These are phyloP conservation scores for Sonneratia caseolaris DNA, from an alignment of 345 rosid genomes.

Conservation along the genomic window DNA sequence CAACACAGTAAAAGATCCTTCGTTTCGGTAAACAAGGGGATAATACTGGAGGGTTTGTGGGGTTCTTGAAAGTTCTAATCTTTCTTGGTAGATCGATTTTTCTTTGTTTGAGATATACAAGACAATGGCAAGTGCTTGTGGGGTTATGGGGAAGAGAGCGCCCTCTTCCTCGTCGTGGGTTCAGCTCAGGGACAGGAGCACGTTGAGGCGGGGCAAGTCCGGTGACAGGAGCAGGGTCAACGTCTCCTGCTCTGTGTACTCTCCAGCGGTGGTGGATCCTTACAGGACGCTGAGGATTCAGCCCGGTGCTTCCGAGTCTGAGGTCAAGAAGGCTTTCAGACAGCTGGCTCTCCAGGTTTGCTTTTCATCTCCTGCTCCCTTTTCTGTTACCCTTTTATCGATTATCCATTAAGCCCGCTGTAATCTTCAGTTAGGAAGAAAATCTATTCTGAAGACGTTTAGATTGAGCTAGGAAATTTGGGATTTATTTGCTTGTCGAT, in stretches of 20 bases:
- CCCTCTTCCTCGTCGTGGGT: constrained; percentile 6
- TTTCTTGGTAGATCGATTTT: background rate
- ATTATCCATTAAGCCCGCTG: background rate
- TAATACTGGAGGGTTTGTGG: background rate
- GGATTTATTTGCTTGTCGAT: background rate
- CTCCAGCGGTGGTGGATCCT: constrained; percentile 54
- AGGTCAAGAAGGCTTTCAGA: constrained; percentile 86
- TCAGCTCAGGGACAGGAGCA: constrained; percentile 4
- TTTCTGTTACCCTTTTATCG: background rate
- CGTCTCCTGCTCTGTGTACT: constrained; percentile 24
- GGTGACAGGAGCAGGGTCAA: constrained; percentile 9
- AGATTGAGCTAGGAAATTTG: background rate
- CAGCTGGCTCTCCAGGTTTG: constrained; percentile 76
- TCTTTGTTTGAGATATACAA: background rate
- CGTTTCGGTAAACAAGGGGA: background rate
- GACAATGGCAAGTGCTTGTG: constrained; percentile 13
- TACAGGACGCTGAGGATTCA: constrained; percentile 67
- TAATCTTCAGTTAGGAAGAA: background rate
- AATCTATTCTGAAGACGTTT: background rate
- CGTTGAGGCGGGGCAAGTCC: constrained; percentile 10
- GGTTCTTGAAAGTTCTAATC: background rate
- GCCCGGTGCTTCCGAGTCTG: constrained; percentile 81
- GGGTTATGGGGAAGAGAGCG: constrained; percentile 11
- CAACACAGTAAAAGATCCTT: background rate
- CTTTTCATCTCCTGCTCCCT: background rate